A percentile compares a stretch with the other conserved stretches of the same genome.
phyloP scores from a whole-genome alignment of 2,329 filamentous ascomycete species.

The Tolypocladium sp. region DNA sequence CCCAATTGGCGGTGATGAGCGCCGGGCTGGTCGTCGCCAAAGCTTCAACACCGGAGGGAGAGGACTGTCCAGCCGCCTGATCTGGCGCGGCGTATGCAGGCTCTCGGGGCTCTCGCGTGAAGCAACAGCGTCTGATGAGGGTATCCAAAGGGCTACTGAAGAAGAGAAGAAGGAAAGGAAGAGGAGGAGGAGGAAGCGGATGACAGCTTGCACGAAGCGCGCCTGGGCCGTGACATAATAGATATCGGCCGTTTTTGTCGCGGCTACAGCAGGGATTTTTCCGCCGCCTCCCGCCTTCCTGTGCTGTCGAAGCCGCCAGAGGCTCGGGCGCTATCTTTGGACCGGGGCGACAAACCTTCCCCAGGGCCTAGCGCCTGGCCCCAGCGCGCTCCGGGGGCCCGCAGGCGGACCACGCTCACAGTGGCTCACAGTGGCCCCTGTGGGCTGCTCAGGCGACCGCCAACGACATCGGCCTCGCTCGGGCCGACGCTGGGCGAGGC shows the following conservation, averaged over 20 bases:
- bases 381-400: background rate
- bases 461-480: conserved; percentile 10
- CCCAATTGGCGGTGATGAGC: background rate
- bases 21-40: background rate
- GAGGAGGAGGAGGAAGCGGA: background rate
- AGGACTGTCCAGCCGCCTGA: background rate
- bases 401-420: no score
- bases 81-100: background rate
- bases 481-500: conserved; percentile 9
- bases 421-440: no score
- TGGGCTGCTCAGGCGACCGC: background rate
- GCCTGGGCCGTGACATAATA: background rate
- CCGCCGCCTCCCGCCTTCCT: background rate
- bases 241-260: background rate
- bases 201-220: background rate
- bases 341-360: background rate
- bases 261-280: conserved; percentile 1
- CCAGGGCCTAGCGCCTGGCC: background rate
- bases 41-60: background rate
- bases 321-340: background rate
- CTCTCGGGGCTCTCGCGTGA: background rate
- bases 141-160: background rate
- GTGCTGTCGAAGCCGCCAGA: no score
- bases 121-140: background rate
- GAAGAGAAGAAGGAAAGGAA: background rate